These are phyloP conservation scores for Alternaria consortialis DNA, from an alignment of 2,329 filamentous ascomycete species.

Conservation along the genomic window DNA sequence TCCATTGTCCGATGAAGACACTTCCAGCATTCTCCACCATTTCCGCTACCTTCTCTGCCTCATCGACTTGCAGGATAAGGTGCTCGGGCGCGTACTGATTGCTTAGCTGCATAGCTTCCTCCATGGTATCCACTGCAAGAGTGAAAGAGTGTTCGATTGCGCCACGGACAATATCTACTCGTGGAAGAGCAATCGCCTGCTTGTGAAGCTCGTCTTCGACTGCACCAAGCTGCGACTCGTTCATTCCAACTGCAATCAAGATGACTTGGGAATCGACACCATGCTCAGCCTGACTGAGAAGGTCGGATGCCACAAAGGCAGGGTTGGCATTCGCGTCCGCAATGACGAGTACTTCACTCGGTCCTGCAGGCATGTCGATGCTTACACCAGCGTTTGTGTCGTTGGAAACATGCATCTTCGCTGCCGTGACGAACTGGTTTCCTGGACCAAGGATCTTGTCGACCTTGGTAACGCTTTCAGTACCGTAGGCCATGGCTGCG, in stretches of 20 bases:
- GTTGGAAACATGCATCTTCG: conserved; percentile 98
- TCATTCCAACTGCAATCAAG: conserved; percentile 82
- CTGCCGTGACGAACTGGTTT: conserved; percentile 98
- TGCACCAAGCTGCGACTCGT: conserved; percentile 74
- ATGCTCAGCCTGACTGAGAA: conserved; percentile 95
- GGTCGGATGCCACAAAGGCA: conserved; percentile 92
- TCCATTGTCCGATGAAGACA: conserved; percentile 96
- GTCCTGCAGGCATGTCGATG: conserved; percentile 98
- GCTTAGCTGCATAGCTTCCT: conserved; percentile 80
- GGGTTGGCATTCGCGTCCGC: conserved; percentile 89
- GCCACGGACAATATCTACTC: conserved; percentile 91
- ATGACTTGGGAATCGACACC: conserved; percentile 96
- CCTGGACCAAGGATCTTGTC: conserved; percentile 98
- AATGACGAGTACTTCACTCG: conserved; percentile 95
- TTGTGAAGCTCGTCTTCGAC: conserved; percentile 92
- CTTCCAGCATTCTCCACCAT: conserved; percentile 92
- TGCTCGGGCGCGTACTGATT: conserved; percentile 97
- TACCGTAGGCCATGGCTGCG: conserved; percentile 96
- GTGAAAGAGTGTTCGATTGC: conserved; percentile 93
- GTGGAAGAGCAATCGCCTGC: conserved; percentile 85
- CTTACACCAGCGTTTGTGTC: conserved; percentile 94
- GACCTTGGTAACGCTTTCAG: conserved; percentile 91
- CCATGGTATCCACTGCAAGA: conserved; percentile 76
- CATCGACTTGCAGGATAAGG: conserved; percentile 85
- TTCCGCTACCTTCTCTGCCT: conserved; percentile 77